These are phyloP conservation scores for Calocybe gambosa DNA, from an alignment of 1,284 basidiomycete genomes.

Conservation along the genomic window DNA sequence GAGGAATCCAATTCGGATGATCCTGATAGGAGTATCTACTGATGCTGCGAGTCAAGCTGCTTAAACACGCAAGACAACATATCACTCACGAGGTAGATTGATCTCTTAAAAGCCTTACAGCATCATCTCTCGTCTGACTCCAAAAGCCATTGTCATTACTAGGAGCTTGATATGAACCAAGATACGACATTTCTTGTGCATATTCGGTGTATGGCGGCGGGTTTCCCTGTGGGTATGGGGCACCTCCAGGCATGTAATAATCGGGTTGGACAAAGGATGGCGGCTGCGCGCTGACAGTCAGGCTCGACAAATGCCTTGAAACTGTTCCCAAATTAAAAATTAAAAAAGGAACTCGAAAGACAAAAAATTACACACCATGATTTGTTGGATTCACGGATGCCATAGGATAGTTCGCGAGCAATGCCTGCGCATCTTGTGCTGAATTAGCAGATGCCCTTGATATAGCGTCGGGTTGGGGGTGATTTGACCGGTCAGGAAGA, in stretches of 20 bases:
- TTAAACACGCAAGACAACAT: slow-evolving; percentile 8
- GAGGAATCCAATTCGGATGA: slow-evolving; percentile 28
- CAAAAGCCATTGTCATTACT: slow-evolving; percentile 43
- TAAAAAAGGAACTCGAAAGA: slow-evolving; percentile 7
- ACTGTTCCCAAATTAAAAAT: slow-evolving; percentile 32
- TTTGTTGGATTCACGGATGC: slow-evolving; percentile 64
- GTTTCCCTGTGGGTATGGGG: slow-evolving; percentile 38
- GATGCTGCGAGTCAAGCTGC: slow-evolving; percentile 15
- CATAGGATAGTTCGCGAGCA: slow-evolving; percentile 60
- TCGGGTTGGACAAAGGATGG: slow-evolving; percentile 59
- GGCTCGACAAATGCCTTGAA: slow-evolving; percentile 53
- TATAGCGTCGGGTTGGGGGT: slow-evolving; percentile 15
- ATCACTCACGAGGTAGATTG: slow-evolving; percentile 38
- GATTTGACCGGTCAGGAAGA: slow-evolving; percentile 15
- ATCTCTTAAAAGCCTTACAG: slow-evolving; percentile 43
- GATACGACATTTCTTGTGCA: slow-evolving; percentile 43
- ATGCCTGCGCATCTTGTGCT: slow-evolving; percentile 55
- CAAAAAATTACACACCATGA: slow-evolving; percentile 42
- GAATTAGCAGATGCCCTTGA: slow-evolving; percentile 29
- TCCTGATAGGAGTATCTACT: slow-evolving; percentile 37
- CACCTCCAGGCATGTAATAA: slow-evolving; percentile 37
- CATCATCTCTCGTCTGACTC: slow-evolving; percentile 46
- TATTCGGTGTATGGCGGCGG: slow-evolving; percentile 54
- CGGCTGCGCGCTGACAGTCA: slow-evolving; percentile 48
- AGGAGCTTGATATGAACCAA: slow-evolving; percentile 35